Evolutionary conservation across 352 stramenopile genomes (phyloP).

Genomic region (Phytophthora sansomeana): DNA sequence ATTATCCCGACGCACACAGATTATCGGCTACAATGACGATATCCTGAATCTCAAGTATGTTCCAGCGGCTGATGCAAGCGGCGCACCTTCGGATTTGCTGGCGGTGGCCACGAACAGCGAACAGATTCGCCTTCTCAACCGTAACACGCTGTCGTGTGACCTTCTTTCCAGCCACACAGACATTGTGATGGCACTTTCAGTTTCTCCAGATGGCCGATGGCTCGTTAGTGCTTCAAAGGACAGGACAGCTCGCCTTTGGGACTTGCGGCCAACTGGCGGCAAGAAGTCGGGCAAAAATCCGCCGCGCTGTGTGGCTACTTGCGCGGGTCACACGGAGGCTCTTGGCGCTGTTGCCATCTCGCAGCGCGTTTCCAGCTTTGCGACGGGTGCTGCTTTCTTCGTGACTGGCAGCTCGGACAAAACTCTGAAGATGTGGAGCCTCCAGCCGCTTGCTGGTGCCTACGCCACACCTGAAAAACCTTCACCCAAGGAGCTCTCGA

Average conservation of each 20-base stretch:
- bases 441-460: constrained; percentile 70
- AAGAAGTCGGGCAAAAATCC: constrained; percentile 42
- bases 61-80: constrained; percentile 61
- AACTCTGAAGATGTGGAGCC: constrained; percentile 98
- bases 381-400: constrained; percentile 91
- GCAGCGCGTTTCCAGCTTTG: constrained; percentile 80
- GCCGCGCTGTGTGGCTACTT: constrained; percentile 88
- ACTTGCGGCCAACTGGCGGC: constrained; percentile 56
- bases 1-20: constrained; percentile 73
- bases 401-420: constrained; percentile 97
- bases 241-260: constrained; percentile 93
- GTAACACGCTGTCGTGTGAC: constrained; percentile 92
- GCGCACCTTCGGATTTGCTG: constrained; percentile 70
- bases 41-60: constrained; percentile 98
- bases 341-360: constrained; percentile 94
- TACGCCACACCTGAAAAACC: constrained; percentile 57
- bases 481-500: constrained; percentile 46
- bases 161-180: constrained; percentile 97
- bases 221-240: constrained; percentile 96
- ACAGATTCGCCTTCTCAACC: constrained; percentile 95
- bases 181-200: constrained; percentile 97
- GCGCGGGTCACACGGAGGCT: constrained; percentile 94
- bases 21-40: constrained; percentile 97
- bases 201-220: constrained; percentile 87
- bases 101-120: constrained; percentile 97